Conservation (phyloP, 2,329 filamentous ascomycete genomes). For the Fusarium subglutinans region DNA sequence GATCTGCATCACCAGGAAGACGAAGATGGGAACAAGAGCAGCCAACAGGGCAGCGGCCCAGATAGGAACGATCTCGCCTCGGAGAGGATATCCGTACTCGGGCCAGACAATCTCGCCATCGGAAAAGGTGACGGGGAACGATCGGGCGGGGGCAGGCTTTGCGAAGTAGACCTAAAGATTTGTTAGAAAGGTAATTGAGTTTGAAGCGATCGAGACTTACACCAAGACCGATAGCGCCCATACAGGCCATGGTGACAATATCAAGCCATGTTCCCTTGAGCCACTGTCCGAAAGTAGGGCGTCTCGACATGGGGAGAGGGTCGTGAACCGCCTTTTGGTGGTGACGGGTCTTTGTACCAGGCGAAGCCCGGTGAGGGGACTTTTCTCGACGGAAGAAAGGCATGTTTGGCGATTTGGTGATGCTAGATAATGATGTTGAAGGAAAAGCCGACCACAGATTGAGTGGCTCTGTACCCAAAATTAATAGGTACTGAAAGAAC, state of each 20-base stretch:
- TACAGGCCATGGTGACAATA: conserved; percentile 70
- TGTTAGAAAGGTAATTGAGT: not conserved
- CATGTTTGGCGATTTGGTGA: conserved; percentile 21
- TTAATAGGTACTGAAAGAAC: not conserved
- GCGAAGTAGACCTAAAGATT: conserved; percentile 66
- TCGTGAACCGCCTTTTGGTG: conserved; percentile 21
- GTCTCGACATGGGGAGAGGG: conserved; percentile 53
- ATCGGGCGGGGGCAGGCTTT: conserved; percentile 72
- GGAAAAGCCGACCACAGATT: not conserved
- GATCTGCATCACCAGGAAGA: conserved; percentile 74
- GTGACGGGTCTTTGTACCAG: not conserved
- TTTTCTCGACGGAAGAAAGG: conserved; percentile 27
- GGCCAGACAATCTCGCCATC: conserved; percentile 76
- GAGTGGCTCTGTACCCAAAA: not conserved
- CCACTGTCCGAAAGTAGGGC: conserved; percentile 75
- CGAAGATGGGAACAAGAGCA: conserved; percentile 69
- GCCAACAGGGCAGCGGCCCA: conserved; percentile 75
- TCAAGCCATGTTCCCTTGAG: conserved; percentile 73
- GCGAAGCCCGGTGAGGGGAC: conserved; percentile 17
- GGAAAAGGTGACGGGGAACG: conserved; percentile 72
- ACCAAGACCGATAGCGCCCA: conserved; percentile 74
- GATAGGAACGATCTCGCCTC: conserved; percentile 76
- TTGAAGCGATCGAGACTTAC: conserved; percentile 53
- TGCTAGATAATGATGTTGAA: not conserved
- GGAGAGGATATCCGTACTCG: conserved; percentile 75